Conservation (phyloP, 257 asterid species). For the Phtheirospermum japonicum region DNA sequence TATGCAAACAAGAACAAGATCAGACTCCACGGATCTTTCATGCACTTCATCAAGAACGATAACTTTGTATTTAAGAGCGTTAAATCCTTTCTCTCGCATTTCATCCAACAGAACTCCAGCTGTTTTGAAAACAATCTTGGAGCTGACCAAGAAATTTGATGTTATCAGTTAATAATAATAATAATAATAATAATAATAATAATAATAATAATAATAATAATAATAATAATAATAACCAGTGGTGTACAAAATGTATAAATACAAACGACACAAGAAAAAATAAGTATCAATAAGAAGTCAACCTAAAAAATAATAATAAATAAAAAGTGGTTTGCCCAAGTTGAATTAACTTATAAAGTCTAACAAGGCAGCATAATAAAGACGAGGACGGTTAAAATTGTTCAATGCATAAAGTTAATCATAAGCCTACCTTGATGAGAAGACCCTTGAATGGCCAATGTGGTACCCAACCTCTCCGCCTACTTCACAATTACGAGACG, state of each 20-base stretch:
- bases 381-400: not conserved
- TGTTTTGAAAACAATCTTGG: slow-evolving; percentile 92
- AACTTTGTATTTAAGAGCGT: slow-evolving; percentile 89
- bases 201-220: no score
- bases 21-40: slow-evolving; percentile 98
- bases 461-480: slow-evolving; percentile 97
- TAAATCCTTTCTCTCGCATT: slow-evolving; percentile 88
- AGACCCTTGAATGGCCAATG: slow-evolving; percentile 88
- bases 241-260: no score
- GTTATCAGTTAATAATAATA: slow-evolving; percentile 21
- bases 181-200: no score
- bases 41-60: slow-evolving; percentile 96
- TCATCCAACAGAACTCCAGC: slow-evolving; percentile 98
- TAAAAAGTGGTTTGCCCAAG: not conserved
- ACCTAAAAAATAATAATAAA: not conserved
- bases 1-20: slow-evolving; percentile 89
- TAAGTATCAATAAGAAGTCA: not conserved
- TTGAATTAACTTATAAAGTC: not conserved
- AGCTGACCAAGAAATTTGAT: slow-evolving; percentile 42
- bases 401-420: slow-evolving; percentile 21
- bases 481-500: slow-evolving; percentile 78
- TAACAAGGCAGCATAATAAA: not conserved
- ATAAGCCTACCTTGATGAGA: slow-evolving; percentile 62
- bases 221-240: no score
- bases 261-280: not conserved